Percentiles rank a stretch among this genome's conserved stretches.
Evolutionary conservation across 2,329 filamentous ascomycete genomes (phyloP).

Genomic region (Xenoacremonium recifei): DNA sequence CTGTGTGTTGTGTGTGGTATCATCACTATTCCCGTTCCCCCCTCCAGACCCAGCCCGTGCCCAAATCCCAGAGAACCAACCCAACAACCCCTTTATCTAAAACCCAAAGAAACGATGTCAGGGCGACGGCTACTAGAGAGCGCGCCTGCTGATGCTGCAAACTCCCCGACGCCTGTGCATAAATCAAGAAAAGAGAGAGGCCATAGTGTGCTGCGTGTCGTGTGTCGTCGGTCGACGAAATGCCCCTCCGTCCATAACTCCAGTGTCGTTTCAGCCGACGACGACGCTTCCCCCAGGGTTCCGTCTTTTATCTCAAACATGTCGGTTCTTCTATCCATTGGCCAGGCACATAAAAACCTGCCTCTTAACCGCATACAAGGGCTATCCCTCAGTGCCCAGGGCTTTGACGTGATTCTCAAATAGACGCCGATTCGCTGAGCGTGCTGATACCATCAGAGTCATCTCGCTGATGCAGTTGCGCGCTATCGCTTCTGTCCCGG

Average conservation of each 20-base stretch:
- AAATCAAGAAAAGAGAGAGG: conserved; percentile 18
- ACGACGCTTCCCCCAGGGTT: conserved; percentile 5
- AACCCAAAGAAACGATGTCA: conserved; percentile 1
- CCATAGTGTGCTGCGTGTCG: conserved; percentile 18
- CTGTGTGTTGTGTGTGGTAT: conserved; percentile 3
- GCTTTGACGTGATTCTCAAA: too few species aligned
- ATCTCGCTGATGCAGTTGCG: conserved; percentile 18
- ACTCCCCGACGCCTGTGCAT: conserved; percentile 27
- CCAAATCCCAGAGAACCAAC: neutral
- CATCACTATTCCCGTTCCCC: conserved; percentile 1
- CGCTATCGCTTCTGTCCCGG: conserved; percentile 22
- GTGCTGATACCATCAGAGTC: too few species aligned
- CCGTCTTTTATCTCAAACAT: conserved; percentile 8
- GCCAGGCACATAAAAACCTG: too few species aligned
- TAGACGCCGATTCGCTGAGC: too few species aligned
- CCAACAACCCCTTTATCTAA: neutral
- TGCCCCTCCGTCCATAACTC: conserved; percentile 21
- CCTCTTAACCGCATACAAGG: too few species aligned
- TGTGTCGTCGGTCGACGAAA: conserved; percentile 2
- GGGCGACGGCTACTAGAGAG: conserved; percentile 3
- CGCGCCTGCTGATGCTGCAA: conserved; percentile 20
- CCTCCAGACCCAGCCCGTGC: neutral
- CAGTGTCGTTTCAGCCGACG: conserved; percentile 17
- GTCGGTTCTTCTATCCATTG: conserved; percentile 3
- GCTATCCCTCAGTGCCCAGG: too few species aligned